Conservation (phyloP, 192 early-diverging fungal genomes). For the Coemansia sp. region DNA sequence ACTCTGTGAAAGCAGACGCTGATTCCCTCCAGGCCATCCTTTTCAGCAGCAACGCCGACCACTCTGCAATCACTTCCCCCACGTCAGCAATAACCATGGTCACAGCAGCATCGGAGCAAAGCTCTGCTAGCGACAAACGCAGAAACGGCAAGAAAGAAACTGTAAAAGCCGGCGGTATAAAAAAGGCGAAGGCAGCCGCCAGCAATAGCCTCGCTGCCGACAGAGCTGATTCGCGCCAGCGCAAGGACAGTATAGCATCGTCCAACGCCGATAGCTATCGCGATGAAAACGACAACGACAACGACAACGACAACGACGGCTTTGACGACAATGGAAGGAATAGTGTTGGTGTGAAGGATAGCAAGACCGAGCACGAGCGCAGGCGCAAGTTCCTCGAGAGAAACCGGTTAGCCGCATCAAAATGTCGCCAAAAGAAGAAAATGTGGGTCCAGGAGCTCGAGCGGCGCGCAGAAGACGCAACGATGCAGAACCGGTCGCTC, state of each 20-base stretch:
- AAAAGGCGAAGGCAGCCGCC: slow-evolving; percentile 9
- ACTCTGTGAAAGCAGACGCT: neutral
- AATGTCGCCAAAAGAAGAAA: slow-evolving; percentile 94
- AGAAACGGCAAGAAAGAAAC: slow-evolving; percentile 16
- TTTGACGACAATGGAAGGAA: slow-evolving; percentile 9
- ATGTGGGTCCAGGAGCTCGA: slow-evolving; percentile 86
- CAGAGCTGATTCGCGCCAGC: neutral
- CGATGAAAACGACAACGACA: slow-evolving; percentile 8
- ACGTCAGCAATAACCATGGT: neutral
- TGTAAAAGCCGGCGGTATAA: slow-evolving; percentile 29
- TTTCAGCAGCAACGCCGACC: neutral
- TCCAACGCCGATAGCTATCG: slow-evolving; percentile 7
- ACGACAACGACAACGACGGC: slow-evolving; percentile 6
- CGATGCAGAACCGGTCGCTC: slow-evolving; percentile 52
- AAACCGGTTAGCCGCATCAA: slow-evolving; percentile 84
- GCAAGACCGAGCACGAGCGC: slow-evolving; percentile 60
- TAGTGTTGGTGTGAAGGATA: slow-evolving; percentile 21
- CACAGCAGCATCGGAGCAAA: neutral
- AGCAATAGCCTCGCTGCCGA: neutral
- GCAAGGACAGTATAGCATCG: slow-evolving; percentile 1
- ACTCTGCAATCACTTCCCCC: neutral
- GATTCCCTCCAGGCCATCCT: slow-evolving; percentile 4
- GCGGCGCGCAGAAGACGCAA: slow-evolving; percentile 59
- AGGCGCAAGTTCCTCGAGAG: slow-evolving; percentile 83
- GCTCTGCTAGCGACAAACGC: slow-evolving; percentile 13